Percentiles rank a stretch among this genome's conserved stretches.
Conservation (phyloP, 768 basidiomycete genomes). For the Kwoniella sp. region DNA sequence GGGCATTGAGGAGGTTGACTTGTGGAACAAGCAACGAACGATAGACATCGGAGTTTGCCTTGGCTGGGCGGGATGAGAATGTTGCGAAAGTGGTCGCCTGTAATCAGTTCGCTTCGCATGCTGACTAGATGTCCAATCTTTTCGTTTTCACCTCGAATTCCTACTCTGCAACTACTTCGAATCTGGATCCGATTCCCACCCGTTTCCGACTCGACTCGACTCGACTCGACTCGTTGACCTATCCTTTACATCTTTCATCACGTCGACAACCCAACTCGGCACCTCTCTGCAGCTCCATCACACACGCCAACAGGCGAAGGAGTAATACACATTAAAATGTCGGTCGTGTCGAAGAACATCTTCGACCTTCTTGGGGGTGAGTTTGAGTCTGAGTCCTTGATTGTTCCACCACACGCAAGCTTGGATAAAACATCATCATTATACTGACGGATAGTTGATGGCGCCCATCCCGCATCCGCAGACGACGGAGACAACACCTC, state of each 20-base stretch:
- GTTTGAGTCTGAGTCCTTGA: constrained; percentile 13
- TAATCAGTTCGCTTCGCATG: too few relatives aligned
- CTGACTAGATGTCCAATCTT: too few relatives aligned
- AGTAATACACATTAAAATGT: constrained; percentile 33
- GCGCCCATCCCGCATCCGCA: not conserved
- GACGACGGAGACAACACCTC: constrained; percentile 51
- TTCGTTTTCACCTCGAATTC: too few relatives aligned
- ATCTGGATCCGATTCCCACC: too few relatives aligned
- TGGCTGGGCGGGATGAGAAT: too few relatives aligned
- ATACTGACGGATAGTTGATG: not conserved
- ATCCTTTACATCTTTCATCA: not conserved
- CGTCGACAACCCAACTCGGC: not conserved
- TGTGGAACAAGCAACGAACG: too few relatives aligned
- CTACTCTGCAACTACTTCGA: too few relatives aligned
- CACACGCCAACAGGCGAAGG: constrained; percentile 25
- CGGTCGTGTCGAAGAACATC: constrained; percentile 50
- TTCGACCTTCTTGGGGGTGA: constrained; percentile 52
- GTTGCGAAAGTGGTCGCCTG: too few relatives aligned
- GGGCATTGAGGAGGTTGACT: too few relatives aligned
- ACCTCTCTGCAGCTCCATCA: constrained; percentile 15
- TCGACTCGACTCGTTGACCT: not conserved
- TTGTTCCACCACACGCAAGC: not conserved
- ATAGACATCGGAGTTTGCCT: too few relatives aligned
- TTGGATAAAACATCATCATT: not conserved
- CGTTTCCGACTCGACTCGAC: too few relatives aligned